These are phyloP conservation scores for Clavulina sp. DNA, from an alignment of 768 basidiomycete species.

Conservation along the genomic window DNA sequence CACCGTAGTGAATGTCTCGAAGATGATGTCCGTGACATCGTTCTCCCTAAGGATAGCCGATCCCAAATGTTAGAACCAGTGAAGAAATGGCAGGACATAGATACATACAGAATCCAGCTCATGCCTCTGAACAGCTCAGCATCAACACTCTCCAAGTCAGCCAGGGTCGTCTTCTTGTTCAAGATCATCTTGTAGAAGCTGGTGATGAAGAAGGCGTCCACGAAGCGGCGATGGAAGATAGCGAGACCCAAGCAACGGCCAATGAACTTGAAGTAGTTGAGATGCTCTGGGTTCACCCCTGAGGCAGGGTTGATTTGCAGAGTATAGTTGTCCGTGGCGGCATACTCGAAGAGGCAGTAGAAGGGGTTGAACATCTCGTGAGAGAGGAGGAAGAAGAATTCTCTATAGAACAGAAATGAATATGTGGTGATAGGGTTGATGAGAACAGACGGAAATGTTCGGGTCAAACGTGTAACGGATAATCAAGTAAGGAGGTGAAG, in stretches of 20 bases:
- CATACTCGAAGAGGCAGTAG: slow-evolving; percentile 99
- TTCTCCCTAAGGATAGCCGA: slow-evolving; percentile 49
- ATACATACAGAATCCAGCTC: slow-evolving; percentile 93
- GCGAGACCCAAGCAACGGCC: slow-evolving; percentile 88
- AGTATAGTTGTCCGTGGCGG: slow-evolving; percentile 98
- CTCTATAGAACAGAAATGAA: slow-evolving; percentile 31
- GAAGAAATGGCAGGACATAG: background rate
- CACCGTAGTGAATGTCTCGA: slow-evolving; percentile 91
- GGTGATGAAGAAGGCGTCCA: slow-evolving; percentile 98
- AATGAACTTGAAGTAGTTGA: slow-evolving; percentile 99
- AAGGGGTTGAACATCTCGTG: slow-evolving; percentile 99
- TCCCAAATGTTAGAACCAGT: background rate
- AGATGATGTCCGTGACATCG: slow-evolving; percentile 94
- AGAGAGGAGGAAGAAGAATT: slow-evolving; percentile 98
- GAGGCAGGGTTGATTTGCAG: slow-evolving; percentile 98
- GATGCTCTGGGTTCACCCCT: slow-evolving; percentile 94
- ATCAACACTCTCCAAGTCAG: slow-evolving; percentile 93
- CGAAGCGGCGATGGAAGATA: slow-evolving; percentile 97
- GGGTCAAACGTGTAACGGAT: background rate
- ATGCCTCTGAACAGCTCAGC: slow-evolving; percentile 85
- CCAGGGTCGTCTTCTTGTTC: slow-evolving; percentile 88
- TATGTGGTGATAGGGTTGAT: slow-evolving; percentile 3
- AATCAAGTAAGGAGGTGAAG: background rate
- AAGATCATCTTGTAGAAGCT: slow-evolving; percentile 99
- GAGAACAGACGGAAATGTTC: background rate